Base-by-base conservation (phyloP, 768 basidiomycete genomes). In the Auricularia sp. region DNA sequence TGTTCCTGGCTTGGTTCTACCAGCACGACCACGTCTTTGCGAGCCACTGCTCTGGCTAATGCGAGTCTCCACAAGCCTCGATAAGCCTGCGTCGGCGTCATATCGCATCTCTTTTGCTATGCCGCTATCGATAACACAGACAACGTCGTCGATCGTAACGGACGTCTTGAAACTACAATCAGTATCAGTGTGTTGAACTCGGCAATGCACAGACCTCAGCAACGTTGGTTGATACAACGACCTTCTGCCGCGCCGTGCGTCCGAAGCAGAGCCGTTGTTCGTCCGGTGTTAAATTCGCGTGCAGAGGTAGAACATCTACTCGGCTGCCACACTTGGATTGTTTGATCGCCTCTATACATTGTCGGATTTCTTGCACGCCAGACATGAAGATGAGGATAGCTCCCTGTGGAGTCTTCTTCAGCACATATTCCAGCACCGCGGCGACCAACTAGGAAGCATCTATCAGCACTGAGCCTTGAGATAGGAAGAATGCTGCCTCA, bases 191-290 rank as follows among this genome's bases (percentile, higher is more conserved):
- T 14, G 11, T 43, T 59, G 23, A 10, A 33, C 59, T 21, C 36
- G 29, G 44, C n/a, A 14, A 18, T 36, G 44, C 62, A 71, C 79
- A 63, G 64, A 86, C 91, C 81, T 94, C 92, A 5, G 92, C 92
- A 36, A 98, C 90, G 70, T 97, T 97, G 3, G 95, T 97, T 0
- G 93, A 83, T 0, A 86, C 91, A 54, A 97, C 86, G 35, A 96
- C 83, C 73, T 96, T 96, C 82, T 93, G 87, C 43, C 78, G 77
- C 2, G 80, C 75, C 0, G 84, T 83, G 3, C 77, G 77, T 8
- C 80, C 74, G 70, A 97, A 98, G 1, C 94, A 88, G 7, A 77
- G 76, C 14, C 85, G 83, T 72, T 98, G 95, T 70, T 97, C 93
- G 12, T 87, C 85, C 44, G 79, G 88, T 0, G 92, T 86, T 23